phyloP scores from a whole-genome alignment of 2,329 filamentous ascomycete species.

The Paecilomyces niveus region DNA sequence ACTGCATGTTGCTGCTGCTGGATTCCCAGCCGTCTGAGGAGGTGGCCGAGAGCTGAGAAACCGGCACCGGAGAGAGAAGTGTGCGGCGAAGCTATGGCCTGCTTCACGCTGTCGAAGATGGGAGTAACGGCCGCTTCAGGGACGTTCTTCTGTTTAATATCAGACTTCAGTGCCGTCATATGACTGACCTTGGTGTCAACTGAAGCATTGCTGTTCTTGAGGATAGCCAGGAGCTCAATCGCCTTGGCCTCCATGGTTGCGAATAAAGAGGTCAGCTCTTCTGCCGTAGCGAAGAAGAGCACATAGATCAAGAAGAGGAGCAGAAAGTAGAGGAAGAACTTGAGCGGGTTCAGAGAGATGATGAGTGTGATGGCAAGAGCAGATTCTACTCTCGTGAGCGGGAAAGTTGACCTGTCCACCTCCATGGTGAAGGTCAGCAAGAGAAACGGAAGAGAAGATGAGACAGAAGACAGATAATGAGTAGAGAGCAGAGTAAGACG shows the following conservation, averaged over 20 bases:
- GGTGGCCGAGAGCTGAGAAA: constrained; percentile 80
- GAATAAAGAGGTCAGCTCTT: constrained; percentile 4
- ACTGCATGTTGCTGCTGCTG: constrained; percentile 71
- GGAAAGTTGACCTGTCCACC: background rate
- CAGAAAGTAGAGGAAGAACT: constrained; percentile 3
- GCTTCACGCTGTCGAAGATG: constrained; percentile 75
- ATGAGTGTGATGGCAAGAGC: constrained; percentile 2
- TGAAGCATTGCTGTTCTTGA: constrained; percentile 57
- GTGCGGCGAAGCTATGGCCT: constrained; percentile 69
- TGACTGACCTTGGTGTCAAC: constrained; percentile 64
- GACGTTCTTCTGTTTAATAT: constrained; percentile 88
- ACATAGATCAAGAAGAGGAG: constrained; percentile 11
- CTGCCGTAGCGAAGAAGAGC: constrained; percentile 8
- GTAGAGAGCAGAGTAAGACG: background rate
- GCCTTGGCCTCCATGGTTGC: constrained; percentile 51
- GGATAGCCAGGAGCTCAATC: constrained; percentile 44
- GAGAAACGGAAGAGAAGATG: background rate
- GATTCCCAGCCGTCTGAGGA: constrained; percentile 76
- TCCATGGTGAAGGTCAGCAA: background rate
- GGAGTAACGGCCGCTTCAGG: constrained; percentile 62
- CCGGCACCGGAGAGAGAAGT: constrained; percentile 71
- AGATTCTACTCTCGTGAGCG: background rate
- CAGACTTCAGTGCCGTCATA: constrained; percentile 70
- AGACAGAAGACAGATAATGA: background rate
- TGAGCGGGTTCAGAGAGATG: constrained; percentile 7